A percentile compares a stretch with the other conserved stretches of the same genome.
phyloP scores from a whole-genome alignment of 2,329 filamentous ascomycete genomes.

The Nannizzia gypsea region DNA sequence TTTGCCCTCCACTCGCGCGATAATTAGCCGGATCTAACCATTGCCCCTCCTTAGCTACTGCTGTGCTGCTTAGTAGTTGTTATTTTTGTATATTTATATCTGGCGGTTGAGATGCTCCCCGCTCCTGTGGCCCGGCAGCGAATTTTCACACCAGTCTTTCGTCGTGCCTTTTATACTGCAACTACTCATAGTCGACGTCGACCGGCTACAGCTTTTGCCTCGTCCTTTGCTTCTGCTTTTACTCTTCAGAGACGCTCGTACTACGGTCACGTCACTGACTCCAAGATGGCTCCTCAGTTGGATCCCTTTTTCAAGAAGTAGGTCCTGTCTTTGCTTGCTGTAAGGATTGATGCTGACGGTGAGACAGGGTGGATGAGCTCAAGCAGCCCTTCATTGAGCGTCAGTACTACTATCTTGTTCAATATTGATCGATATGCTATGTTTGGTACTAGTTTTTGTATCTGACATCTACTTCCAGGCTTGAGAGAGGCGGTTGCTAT shows the following conservation, averaged over 20 bases:
- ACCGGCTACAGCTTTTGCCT: too few relatives aligned
- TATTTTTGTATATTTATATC: too few relatives aligned
- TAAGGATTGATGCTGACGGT: background rate
- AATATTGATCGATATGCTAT: background rate
- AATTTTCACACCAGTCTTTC: background rate
- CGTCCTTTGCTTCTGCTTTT: background rate
- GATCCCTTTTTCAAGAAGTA: conserved; percentile 82
- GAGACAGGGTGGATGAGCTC: conserved; percentile 55
- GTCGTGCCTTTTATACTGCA: background rate
- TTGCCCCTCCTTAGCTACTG: background rate
- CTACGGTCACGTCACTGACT: conserved; percentile 36
- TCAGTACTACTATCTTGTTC: conserved; percentile 24
- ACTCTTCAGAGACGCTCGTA: conserved; percentile 21
- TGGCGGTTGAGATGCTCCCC: conserved; percentile 16
- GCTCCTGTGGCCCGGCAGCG: conserved; percentile 4
- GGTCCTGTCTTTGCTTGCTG: conserved; percentile 14
- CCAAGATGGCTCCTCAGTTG: conserved; percentile 78
- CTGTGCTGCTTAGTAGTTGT: background rate
- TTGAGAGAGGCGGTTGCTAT: conserved; percentile 89
- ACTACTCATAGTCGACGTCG: too few relatives aligned
- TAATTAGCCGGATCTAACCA: conserved; percentile 6
- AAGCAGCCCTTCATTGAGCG: conserved; percentile 77
- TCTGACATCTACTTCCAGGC: conserved; percentile 18
- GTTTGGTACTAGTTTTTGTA: background rate
- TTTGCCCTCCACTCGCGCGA: background rate